Conservation (phyloP, 805 yeast species). For the Wickerhamiella brachini region DNA sequence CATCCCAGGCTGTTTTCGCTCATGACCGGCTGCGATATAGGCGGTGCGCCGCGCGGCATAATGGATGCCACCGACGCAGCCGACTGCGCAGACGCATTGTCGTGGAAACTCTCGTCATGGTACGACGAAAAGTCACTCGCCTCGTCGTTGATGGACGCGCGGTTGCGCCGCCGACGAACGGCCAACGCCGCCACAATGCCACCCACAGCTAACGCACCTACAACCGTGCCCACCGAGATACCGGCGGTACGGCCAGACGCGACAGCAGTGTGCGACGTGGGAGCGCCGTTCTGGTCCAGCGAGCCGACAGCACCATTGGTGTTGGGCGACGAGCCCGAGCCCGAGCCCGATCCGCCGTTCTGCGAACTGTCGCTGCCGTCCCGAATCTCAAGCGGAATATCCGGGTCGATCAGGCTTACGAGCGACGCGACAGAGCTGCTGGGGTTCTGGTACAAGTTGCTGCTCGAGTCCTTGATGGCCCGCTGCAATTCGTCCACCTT, state of each 20-base stretch:
- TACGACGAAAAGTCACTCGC: conserved; percentile 3
- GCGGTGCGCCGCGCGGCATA: conserved; percentile 4
- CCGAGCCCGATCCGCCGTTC: conserved; percentile 1
- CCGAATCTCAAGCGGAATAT: conserved; percentile 34
- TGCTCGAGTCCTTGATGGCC: conserved; percentile 36
- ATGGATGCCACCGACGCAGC: not conserved
- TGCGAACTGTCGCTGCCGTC: conserved; percentile 11
- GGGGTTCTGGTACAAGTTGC: conserved; percentile 48
- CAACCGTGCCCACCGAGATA: conserved; percentile 68
- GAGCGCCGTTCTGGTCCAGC: conserved; percentile 20
- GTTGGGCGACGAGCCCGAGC: conserved; percentile 10
- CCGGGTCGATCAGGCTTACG: conserved; percentile 57
- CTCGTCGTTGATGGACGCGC: conserved; percentile 3
- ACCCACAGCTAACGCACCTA: conserved; percentile 59
- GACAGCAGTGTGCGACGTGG: conserved; percentile 23
- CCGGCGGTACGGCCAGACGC: conserved; percentile 45
- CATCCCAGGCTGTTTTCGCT: conserved; percentile 12
- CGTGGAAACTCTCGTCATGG: conserved; percentile 3
- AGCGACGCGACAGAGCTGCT: conserved; percentile 41
- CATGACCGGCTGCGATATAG: conserved; percentile 11
- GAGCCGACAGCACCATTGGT: conserved; percentile 20
- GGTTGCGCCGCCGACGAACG: conserved; percentile 5
- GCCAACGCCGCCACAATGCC: conserved; percentile 30
- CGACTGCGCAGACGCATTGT: not conserved
- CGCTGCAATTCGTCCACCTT: conserved; percentile 37